These are phyloP conservation scores for Fraxinus sp. DNA, from an alignment of 305 asterid genomes.

Conservation along the genomic window DNA sequence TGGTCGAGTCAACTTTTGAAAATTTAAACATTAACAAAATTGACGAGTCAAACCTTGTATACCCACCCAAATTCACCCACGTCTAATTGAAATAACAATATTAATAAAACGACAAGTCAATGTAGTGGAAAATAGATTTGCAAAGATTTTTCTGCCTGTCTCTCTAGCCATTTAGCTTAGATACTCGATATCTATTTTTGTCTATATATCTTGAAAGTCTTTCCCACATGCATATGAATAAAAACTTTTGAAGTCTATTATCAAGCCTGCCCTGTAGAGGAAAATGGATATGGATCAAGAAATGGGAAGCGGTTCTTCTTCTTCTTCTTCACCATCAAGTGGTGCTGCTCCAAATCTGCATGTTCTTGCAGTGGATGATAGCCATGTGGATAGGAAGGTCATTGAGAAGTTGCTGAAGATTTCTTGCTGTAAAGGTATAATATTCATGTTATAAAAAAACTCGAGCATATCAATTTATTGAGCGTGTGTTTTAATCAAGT, in stretches of 20 bases:
- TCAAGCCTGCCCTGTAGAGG: not conserved
- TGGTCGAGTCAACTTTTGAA: not conserved
- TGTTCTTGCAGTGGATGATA: conserved; percentile 93
- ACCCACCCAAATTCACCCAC: not conserved
- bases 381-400: conserved; percentile 74
- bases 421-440: conserved; percentile 77
- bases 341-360: conserved; percentile 48
- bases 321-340: conserved; percentile 5
- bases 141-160: conserved; percentile 35
- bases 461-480: not conserved
- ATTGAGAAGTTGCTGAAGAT: conserved; percentile 69
- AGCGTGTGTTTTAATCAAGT: not conserved
- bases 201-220: conserved; percentile 43
- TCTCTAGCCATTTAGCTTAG: conserved; percentile 45
- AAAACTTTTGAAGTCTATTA: not conserved
- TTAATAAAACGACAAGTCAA: conserved; percentile 56
- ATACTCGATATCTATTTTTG: conserved; percentile 43
- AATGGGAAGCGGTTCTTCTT: conserved; percentile 37
- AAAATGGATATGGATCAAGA: conserved; percentile 7
- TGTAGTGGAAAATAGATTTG: conserved; percentile 68
- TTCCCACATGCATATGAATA: conserved; percentile 18
- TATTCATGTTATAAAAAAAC: not conserved
- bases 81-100: not conserved
- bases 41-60: not conserved
- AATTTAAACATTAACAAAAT: not conserved